A percentile compares a stretch with the other conserved stretches of the same genome.
phyloP scores from a whole-genome alignment of 331 rosid genomes.

The Telfairia occidentalis region DNA sequence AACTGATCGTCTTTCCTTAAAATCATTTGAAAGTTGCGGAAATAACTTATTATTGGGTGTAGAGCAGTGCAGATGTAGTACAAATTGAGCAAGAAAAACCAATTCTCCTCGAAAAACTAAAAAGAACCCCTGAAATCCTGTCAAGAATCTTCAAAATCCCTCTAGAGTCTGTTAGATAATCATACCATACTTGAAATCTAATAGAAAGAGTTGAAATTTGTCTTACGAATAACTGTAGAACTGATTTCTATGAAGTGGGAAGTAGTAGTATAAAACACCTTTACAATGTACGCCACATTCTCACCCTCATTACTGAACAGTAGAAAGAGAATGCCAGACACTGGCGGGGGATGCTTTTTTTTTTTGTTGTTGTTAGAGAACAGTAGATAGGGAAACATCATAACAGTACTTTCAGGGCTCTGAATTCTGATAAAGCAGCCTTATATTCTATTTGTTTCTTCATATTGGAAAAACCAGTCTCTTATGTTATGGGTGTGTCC shows the following conservation, averaged over 20 bases:
- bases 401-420: not conserved
- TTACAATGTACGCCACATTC: not conserved
- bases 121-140: not conserved
- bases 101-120: not conserved
- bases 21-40: not conserved
- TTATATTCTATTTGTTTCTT: constrained; percentile 2
- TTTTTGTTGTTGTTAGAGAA: not conserved
- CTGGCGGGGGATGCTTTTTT: not conserved
- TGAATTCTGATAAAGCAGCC: constrained; percentile 2
- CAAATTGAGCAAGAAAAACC: not conserved
- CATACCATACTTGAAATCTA: not conserved
- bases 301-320: not conserved
- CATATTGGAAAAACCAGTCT: not conserved
- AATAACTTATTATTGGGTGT: not conserved
- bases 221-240: not conserved
- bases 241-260: not conserved
- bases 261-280: not conserved
- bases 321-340: not conserved
- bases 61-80: not conserved
- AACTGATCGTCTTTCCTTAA: not conserved
- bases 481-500: not conserved
- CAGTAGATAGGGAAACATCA: not conserved
- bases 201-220: not conserved
- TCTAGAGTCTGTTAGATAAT: not conserved
- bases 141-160: not conserved